Evolutionary conservation across 345 rosid genomes (phyloP).

Genomic region (Clarkia xantiana): DNA sequence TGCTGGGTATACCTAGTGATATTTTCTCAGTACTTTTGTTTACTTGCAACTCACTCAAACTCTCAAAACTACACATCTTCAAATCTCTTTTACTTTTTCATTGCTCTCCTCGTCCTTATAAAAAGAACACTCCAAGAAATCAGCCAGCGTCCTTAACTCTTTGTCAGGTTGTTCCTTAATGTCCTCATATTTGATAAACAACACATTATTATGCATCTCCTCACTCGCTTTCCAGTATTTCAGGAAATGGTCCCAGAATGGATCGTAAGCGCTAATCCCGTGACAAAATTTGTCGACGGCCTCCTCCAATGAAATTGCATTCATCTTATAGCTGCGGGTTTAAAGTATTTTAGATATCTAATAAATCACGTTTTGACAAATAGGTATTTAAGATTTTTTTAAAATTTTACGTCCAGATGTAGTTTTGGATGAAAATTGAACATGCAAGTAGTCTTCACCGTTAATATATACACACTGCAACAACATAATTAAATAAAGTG

Average conservation of each 20-base stretch:
- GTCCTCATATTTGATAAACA: neutral
- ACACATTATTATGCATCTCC: neutral
- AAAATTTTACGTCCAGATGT: too few relatives aligned
- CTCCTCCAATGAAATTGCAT: neutral
- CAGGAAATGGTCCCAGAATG: neutral
- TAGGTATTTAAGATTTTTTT: too few relatives aligned
- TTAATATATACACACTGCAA: too few relatives aligned
- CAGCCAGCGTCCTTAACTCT: too few relatives aligned
- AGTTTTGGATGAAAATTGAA: too few relatives aligned
- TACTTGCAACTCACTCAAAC: slow-evolving; percentile 4
- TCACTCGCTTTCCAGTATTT: slow-evolving; percentile 1
- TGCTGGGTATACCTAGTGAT: neutral
- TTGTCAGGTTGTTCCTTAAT: too few relatives aligned
- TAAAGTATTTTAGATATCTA: too few relatives aligned
- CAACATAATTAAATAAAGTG: too few relatives aligned
- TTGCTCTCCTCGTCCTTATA: neutral
- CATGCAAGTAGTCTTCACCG: too few relatives aligned
- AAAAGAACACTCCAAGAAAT: slow-evolving; percentile 1
- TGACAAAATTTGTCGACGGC: neutral
- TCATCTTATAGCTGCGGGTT: too few relatives aligned
- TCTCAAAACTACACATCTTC: neutral
- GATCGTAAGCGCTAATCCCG: neutral
- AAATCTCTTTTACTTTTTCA: neutral
- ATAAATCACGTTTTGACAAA: too few relatives aligned
- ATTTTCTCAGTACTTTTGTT: slow-evolving; percentile 1